Base-by-base conservation (phyloP, 2,329 filamentous ascomycete species). In the Chrysoporthe puriensis region DNA sequence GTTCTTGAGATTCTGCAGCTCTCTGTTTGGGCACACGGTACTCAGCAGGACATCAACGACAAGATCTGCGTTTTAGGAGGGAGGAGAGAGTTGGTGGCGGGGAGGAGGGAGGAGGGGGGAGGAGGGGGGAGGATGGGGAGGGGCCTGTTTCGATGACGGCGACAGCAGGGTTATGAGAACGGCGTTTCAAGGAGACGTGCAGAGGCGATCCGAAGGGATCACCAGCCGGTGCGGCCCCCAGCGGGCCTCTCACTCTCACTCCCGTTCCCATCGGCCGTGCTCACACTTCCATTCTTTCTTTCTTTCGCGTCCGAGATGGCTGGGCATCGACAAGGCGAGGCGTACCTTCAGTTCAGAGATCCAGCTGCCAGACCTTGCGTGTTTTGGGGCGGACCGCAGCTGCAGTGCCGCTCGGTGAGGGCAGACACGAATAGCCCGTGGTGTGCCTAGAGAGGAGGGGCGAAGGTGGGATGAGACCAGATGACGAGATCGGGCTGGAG, bases 301-400 rank as follows among this genome's bases (percentile, higher is more conserved):
- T 6, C 6, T 54, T 16, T 26, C 16, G 14, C 5, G 26, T 59
- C 57, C 40, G 36, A 59, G 26, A 57, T 63, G 26, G 21, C n/a
- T 50, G n/a, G 32, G 26, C 64, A 54, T 62, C 62, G 62, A 58
- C 63, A 67, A 46, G 59, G 66, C 46, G 64, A 66, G 66, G 67
- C 64, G 67, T 67, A 69, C 67, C 67, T 69, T 69, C 67, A 67
- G 64, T 59, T 42, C 43, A 57, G 14, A 57, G 60, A 67, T 69
- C 67, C 67, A 69, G 67, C 62, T 69, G 67, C 67, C 63, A 59
- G 57, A 64, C 64, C 65, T 67, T 66, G 57, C 46, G 57, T 50
- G 63, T 65, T 16, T 46, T 32, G 48, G 42, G 52, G 18, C 52
- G 58, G 43, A 66, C 21, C 16, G 42, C 21, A 34, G 21, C 21